These are phyloP conservation scores for Cinnamomum micranthum DNA, from an alignment of 164 flowering plant genomes.

Conservation along the genomic window DNA sequence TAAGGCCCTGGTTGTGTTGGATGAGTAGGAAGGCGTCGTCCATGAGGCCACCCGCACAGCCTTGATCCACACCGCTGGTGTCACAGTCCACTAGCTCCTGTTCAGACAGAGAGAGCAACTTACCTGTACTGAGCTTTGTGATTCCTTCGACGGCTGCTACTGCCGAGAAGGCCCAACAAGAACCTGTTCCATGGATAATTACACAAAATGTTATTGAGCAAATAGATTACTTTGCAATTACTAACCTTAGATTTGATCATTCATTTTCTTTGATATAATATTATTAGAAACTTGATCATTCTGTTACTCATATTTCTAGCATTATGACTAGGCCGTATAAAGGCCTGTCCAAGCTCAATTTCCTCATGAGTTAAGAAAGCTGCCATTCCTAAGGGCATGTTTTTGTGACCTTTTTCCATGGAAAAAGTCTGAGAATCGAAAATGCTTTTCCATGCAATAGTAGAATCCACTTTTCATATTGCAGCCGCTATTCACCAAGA, in stretches of 20 bases:
- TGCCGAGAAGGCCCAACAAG: slow-evolving; percentile 30
- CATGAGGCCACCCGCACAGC: slow-evolving; percentile 26
- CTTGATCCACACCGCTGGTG: slow-evolving; percentile 14
- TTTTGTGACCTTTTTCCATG: too few species aligned
- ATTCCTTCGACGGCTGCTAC: slow-evolving; percentile 30
- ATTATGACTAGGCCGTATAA: too few species aligned
- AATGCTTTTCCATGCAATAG: too few species aligned
- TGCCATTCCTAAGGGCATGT: too few species aligned
- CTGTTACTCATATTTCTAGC: too few species aligned
- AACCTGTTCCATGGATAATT: slow-evolving; percentile 6
- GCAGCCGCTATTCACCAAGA: too few species aligned
- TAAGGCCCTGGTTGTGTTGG: slow-evolving; percentile 17
- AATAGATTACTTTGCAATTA: background rate
- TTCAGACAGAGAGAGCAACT: slow-evolving; percentile 20
- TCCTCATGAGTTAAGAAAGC: too few species aligned
- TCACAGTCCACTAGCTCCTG: slow-evolving; percentile 31
- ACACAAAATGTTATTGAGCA: background rate
- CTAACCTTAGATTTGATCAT: background rate
- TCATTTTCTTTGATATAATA: too few species aligned
- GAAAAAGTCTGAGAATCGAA: too few species aligned
- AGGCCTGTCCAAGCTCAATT: too few species aligned
- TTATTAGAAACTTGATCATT: too few species aligned
- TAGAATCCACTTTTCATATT: too few species aligned
- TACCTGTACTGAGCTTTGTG: slow-evolving; percentile 15
- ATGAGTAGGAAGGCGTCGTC: slow-evolving; percentile 24